phyloP scores from a whole-genome alignment of 306 rosid species.

The Pyrus bretschneideri region DNA sequence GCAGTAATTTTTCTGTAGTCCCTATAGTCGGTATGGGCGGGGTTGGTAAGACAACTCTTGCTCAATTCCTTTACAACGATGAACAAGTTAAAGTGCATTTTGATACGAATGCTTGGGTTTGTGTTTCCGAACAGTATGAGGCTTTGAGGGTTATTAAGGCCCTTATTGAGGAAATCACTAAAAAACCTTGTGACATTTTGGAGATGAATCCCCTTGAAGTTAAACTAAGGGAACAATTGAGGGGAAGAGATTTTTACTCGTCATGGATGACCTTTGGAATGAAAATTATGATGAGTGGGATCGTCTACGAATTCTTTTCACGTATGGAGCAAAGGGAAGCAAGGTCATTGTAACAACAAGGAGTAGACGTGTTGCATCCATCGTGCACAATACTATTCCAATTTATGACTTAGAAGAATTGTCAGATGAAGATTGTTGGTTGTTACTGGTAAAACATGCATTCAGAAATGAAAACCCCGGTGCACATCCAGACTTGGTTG shows the following conservation, averaged over 20 bases:
- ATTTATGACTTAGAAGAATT: not conserved
- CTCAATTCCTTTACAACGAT: not conserved
- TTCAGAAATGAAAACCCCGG: not conserved
- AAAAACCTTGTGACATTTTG: not conserved
- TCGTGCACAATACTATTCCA: not conserved
- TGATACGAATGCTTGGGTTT: not conserved
- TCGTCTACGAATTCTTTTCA: not conserved
- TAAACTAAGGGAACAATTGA: not conserved
- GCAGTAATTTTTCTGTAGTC: not conserved
- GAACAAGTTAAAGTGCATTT: not conserved
- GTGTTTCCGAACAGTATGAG: not conserved
- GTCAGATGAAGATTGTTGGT: not conserved
- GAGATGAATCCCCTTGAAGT: not conserved
- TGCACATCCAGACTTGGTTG: not conserved
- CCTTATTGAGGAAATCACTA: not conserved
- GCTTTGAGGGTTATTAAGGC: not conserved
- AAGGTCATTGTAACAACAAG: slow-evolving; percentile 7
- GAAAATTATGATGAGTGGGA: not conserved
- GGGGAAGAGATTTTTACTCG: not conserved
- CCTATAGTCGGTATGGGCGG: not conserved
- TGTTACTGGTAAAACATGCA: not conserved
- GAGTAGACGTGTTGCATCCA: not conserved
- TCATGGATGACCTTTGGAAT: not conserved
- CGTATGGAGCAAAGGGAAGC: not conserved
- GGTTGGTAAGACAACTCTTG: not conserved